phyloP scores from a whole-genome alignment of 108 stramenopile genomes.

The Nitzschia putrida region DNA sequence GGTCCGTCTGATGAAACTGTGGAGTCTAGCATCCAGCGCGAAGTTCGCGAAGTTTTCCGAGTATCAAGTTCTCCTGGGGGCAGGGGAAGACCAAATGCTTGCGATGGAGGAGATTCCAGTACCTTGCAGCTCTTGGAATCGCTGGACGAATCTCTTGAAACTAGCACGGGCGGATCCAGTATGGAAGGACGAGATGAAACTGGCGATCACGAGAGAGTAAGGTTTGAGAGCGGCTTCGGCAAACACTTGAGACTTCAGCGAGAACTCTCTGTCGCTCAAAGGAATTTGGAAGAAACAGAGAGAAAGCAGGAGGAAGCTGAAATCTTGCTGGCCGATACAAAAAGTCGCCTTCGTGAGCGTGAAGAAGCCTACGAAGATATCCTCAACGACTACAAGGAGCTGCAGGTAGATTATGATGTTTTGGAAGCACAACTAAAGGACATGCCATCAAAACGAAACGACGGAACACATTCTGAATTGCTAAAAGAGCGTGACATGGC shows the following conservation, averaged over 20 bases:
- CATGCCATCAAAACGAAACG: background rate
- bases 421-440: background rate
- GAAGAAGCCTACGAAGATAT: constrained; percentile 14
- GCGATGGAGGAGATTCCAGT: background rate
- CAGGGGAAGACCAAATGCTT: background rate
- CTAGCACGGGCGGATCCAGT: background rate
- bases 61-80: background rate
- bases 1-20: background rate
- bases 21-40: background rate
- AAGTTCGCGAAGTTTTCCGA: too few species aligned
- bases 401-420: background rate
- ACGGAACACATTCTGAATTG: background rate
- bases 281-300: background rate
- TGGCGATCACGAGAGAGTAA: background rate
- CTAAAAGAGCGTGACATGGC: constrained; percentile 17
- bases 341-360: background rate
- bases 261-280: background rate
- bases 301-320: background rate
- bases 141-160: constrained; percentile 2
- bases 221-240: background rate
- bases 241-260: constrained; percentile 2
- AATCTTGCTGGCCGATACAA: background rate
- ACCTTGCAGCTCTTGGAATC: background rate
- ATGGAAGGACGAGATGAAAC: constrained; percentile 16
- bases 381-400: constrained; percentile 14